Conservation (phyloP, 176 grass and related monocot genomes). For the Bothriochloa decipiens region DNA sequence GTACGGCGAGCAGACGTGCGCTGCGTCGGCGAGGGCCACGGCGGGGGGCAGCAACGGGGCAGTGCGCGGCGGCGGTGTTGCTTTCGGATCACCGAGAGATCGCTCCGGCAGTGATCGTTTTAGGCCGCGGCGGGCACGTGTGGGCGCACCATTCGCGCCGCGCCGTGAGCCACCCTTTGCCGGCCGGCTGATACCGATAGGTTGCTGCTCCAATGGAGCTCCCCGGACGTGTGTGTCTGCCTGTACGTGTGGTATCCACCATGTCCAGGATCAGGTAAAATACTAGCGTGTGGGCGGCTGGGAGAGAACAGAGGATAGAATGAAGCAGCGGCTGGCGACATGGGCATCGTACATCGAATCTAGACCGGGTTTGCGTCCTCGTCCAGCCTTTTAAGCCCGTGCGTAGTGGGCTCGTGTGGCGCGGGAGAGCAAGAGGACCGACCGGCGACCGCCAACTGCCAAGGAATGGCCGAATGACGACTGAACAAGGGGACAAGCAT, state of each 20-base stretch:
- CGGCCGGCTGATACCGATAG: background rate
- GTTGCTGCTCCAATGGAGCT: background rate
- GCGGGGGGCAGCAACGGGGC: background rate
- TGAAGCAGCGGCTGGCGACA: too few species aligned
- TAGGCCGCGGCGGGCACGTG: conserved; percentile 28
- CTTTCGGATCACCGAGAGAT: conserved; percentile 10
- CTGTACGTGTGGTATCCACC: background rate
- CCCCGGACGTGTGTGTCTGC: background rate
- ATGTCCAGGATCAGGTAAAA: conserved; percentile 26
- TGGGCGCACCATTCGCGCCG: background rate
- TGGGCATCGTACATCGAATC: conserved; percentile 19
- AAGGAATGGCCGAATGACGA: background rate
- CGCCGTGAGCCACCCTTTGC: background rate
- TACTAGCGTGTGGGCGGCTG: background rate
- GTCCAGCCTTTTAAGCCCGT: background rate
- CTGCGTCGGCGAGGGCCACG: background rate
- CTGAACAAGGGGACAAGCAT: background rate
- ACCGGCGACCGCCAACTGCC: too few species aligned
- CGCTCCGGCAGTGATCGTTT: too few species aligned
- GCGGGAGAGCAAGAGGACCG: too few species aligned
- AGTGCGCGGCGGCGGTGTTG: background rate
- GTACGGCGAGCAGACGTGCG: background rate
- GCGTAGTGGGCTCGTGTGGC: too few species aligned
- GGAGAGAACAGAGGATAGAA: background rate
- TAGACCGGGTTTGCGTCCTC: background rate